These are phyloP conservation scores for Ustilago cynodontis DNA, from an alignment of 1,284 basidiomycete species.

Conservation along the genomic window DNA sequence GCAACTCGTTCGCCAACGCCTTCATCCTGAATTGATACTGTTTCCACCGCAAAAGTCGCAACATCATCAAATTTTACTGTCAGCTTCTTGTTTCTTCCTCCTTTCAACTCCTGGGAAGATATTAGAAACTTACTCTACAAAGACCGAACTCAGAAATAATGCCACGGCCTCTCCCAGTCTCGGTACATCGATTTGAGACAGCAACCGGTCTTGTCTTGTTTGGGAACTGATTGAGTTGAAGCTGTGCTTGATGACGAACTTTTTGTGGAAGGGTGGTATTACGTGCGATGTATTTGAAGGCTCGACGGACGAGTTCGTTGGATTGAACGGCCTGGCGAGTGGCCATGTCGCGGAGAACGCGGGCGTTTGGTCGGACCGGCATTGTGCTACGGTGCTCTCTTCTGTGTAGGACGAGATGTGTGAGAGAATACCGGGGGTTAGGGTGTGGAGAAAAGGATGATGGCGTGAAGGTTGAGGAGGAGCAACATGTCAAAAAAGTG, in stretches of 20 bases:
- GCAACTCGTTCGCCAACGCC: conserved; percentile 81
- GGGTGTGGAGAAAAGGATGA: neutral
- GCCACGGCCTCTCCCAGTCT: conserved; percentile 85
- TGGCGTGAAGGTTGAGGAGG: neutral
- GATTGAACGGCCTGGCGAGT: conserved; percentile 66
- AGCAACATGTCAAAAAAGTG: neutral
- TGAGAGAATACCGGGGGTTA: neutral
- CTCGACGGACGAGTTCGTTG: conserved; percentile 66
- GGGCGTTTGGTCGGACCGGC: conserved; percentile 60
- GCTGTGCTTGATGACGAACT: conserved; percentile 93
- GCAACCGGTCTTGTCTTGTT: conserved; percentile 83
- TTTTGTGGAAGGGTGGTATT: conserved; percentile 72
- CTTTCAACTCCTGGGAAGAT: neutral
- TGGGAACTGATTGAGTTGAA: conserved; percentile 89
- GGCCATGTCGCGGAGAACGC: conserved; percentile 66
- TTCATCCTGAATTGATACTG: conserved; percentile 91
- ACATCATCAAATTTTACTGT: neutral
- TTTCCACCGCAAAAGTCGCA: neutral
- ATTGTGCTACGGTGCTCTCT: conserved; percentile 21
- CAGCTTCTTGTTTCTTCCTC: neutral
- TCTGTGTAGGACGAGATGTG: neutral
- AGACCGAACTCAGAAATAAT: conserved; percentile 89
- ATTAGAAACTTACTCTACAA: conserved; percentile 78
- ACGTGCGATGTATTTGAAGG: conserved; percentile 69
- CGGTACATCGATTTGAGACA: conserved; percentile 87